phyloP scores from a whole-genome alignment of 257 asterid genomes.

The Mentha longifolia region DNA sequence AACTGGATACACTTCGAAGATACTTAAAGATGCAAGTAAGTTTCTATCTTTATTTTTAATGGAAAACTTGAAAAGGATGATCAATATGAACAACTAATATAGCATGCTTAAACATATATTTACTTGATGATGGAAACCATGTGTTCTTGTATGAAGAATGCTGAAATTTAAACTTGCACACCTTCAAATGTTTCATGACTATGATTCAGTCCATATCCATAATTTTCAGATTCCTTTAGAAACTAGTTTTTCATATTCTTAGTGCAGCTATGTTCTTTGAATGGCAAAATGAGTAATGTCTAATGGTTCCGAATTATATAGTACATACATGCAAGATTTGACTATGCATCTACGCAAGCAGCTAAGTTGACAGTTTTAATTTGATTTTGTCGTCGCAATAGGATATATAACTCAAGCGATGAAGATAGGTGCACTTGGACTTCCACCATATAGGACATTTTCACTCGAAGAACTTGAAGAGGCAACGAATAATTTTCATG shows the following conservation, averaged over 20 bases:
- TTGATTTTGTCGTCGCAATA: conserved; percentile 30
- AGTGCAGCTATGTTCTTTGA: no score
- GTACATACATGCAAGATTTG: background rate
- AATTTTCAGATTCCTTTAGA: no score
- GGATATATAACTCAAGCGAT: conserved; percentile 80
- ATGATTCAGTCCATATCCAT: background rate
- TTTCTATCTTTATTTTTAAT: background rate
- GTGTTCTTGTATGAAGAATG: no score
- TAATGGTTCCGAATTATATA: background rate
- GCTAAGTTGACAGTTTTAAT: conserved; percentile 6
- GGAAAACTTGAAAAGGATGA: background rate
- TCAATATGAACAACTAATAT: background rate
- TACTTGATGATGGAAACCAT: no score
- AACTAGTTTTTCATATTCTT: no score
- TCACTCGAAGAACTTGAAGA: conserved; percentile 76
- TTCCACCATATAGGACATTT: conserved; percentile 75
- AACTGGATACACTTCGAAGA: conserved; percentile 63
- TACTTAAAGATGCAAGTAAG: conserved; percentile 86
- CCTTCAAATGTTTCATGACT: background rate
- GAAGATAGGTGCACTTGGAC: conserved; percentile 73
- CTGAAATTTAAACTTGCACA: no score
- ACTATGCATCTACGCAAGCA: background rate
- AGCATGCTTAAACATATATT: background rate
- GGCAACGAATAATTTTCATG: conserved; percentile 71
- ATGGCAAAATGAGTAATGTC: no score